Percentiles rank a stretch among this genome's conserved stretches.
Conservation (phyloP, 352 stramenopile genomes). For the Plasmopara muralis region DNA sequence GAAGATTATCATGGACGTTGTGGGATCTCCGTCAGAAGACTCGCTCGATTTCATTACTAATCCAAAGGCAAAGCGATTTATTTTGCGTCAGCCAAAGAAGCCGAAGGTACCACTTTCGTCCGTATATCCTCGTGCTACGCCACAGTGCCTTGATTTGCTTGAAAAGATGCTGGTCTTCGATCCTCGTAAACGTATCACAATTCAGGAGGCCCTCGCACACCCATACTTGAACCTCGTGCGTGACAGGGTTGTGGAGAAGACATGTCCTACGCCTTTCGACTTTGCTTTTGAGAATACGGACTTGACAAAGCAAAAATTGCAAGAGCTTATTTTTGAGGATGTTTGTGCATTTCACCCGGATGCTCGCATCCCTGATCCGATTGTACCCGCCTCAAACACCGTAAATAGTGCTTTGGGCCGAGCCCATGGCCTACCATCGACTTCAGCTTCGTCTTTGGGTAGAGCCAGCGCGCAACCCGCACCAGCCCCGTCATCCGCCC, state of each 20-base stretch:
- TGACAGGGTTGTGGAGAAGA: slow-evolving; percentile 65
- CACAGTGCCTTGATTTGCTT: slow-evolving; percentile 84
- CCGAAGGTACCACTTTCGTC: slow-evolving; percentile 73
- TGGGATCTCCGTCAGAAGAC: slow-evolving; percentile 72
- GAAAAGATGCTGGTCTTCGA: slow-evolving; percentile 93
- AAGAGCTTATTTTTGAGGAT: slow-evolving; percentile 89
- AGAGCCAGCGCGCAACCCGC: slow-evolving; percentile 9
- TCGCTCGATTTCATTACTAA: slow-evolving; percentile 86
- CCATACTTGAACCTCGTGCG: slow-evolving; percentile 75
- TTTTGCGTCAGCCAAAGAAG: slow-evolving; percentile 83
- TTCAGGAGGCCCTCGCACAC: slow-evolving; percentile 69
- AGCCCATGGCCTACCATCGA: slow-evolving; percentile 13
- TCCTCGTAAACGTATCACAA: slow-evolving; percentile 80
- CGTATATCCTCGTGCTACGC: slow-evolving; percentile 79
- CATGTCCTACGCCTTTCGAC: slow-evolving; percentile 73
- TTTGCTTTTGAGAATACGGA: slow-evolving; percentile 86
- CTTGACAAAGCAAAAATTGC: slow-evolving; percentile 86
- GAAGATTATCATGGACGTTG: slow-evolving; percentile 89
- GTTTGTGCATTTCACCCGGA: slow-evolving; percentile 86
- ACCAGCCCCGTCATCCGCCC: slow-evolving; percentile 6
- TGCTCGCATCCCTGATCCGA: slow-evolving; percentile 41
- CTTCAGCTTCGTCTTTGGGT: slow-evolving; percentile 11
- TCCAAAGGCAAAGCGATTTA: slow-evolving; percentile 85
- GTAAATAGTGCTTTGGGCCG: slow-evolving; percentile 15
- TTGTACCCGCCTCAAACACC: slow-evolving; percentile 5